Percentiles rank a stretch among this genome's conserved stretches.
Conservation (phyloP, 1,284 basidiomycete genomes). For the Moesziomyces sp. region DNA sequence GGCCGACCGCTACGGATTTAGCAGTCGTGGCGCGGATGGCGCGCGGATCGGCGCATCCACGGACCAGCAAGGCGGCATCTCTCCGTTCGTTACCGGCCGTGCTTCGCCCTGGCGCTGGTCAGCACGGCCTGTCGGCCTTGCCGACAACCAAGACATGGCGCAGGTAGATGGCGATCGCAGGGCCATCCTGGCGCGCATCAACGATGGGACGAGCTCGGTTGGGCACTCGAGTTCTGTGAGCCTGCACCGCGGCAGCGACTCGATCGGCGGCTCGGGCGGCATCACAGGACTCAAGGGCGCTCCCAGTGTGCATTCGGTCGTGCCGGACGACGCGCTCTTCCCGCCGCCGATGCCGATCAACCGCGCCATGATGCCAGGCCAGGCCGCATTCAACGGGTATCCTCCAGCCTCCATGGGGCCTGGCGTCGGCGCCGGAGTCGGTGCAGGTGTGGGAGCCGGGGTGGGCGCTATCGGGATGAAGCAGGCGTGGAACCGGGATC, state of each 20-base stretch:
- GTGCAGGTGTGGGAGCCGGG: constrained; percentile 8
- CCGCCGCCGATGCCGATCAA: constrained; percentile 35
- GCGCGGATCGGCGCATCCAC: constrained; percentile 21
- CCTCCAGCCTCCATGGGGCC: background rate
- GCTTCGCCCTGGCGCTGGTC: constrained; percentile 28
- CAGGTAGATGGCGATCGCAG: constrained; percentile 9
- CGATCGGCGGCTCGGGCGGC: constrained; percentile 15
- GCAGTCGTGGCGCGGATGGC: constrained; percentile 1
- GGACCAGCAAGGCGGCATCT: constrained; percentile 38
- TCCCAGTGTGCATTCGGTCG: constrained; percentile 38
- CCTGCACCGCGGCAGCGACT: constrained; percentile 33
- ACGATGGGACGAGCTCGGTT: constrained; percentile 18
- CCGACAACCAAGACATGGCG: constrained; percentile 19
- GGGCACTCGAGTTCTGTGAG: constrained; percentile 39
- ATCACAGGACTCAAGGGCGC: constrained; percentile 8
- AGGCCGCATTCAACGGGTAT: background rate
- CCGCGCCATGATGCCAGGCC: constrained; percentile 16
- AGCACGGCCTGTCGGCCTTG: constrained; percentile 8
- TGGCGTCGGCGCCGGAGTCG: background rate
- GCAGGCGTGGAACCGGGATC: constrained; percentile 16
- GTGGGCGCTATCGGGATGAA: constrained; percentile 17
- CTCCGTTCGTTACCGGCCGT: constrained; percentile 34
- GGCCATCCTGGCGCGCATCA: constrained; percentile 20
- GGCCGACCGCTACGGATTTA: constrained; percentile 9
- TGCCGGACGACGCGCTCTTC: constrained; percentile 48